Base-by-base conservation (phyloP, 208 protist species). In the Trypanosoma mega region DNA sequence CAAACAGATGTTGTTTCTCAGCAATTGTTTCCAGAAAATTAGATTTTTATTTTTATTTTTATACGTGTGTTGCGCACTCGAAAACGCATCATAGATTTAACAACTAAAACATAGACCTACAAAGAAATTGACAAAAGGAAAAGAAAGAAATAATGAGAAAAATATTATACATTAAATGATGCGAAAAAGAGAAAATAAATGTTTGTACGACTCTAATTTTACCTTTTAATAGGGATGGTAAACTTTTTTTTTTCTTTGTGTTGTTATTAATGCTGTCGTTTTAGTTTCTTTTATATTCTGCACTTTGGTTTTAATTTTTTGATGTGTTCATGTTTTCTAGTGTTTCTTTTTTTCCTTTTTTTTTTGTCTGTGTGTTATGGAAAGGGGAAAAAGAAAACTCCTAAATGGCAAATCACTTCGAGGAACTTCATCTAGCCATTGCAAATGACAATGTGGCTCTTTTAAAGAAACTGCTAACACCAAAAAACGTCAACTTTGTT, bases 401-500 rank as follows among this genome's bases (percentile, higher is more conserved):
- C 8, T 46, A 16, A 14, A 67, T 67, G 55, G 33, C 20, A 47
- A 60, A 9, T 51, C 39, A 36, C n/a, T 5, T 52, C 43, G 65
- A 65, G 23, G 41, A 54, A 41, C 26, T 72, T 50, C 39, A 41
- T 45, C 9, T 24, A 37, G 52, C 57, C 41, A 6, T 76, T 8
- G 23, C 29, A 31, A 67, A 56, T 57, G 44, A 39, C 62, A 30
- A 67, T 72, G 29, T 63, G 58, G 26, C 2, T n/a, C 24, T 49
- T 36, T 29, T 73, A 21, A 26, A 34, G 21, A 31, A 37, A 53
- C 23, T 52, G 27, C 39, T 94, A 11, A 90, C 78, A 0, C 61
- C 72, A 26, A 50, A 77, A 46, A 94, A 94, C 52, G 80, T 91
- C 16, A 94, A 94, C 70, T 85, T 78, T 66, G 71, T 73, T 9